phyloP scores from a whole-genome alignment of 2,329 filamentous ascomycete species.

The Clonostachys sp. region DNA sequence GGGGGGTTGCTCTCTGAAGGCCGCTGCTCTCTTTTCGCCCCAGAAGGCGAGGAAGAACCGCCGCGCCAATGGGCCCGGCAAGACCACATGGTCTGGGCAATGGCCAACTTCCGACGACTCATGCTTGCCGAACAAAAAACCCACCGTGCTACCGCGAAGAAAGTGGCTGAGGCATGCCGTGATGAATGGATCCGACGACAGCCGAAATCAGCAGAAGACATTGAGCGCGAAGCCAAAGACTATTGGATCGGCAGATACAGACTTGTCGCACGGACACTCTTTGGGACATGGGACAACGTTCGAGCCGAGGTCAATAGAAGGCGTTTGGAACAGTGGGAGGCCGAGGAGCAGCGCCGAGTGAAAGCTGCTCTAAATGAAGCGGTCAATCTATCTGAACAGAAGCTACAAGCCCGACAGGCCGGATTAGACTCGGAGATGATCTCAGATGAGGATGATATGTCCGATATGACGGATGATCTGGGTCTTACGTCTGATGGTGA shows the following conservation, averaged over 20 bases:
- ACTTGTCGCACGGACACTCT: slow-evolving; percentile 56
- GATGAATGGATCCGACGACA: slow-evolving; percentile 72
- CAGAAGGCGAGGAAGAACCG: slow-evolving; percentile 69
- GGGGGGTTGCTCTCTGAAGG: slow-evolving; percentile 71
- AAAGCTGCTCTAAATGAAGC: slow-evolving; percentile 69
- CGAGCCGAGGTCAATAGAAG: slow-evolving; percentile 55
- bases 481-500: slow-evolving; percentile 26
- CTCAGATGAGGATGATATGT: slow-evolving; percentile 37
- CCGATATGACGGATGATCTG: slow-evolving; percentile 41
- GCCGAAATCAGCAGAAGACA: slow-evolving; percentile 73
- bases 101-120: slow-evolving; percentile 74
- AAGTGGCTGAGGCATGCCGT: slow-evolving; percentile 71
- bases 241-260: slow-evolving; percentile 66
- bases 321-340: slow-evolving; percentile 58
- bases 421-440: slow-evolving; percentile 48
- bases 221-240: slow-evolving; percentile 72
- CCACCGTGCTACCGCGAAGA: slow-evolving; percentile 74
- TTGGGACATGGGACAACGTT: slow-evolving; percentile 61
- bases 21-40: slow-evolving; percentile 67
- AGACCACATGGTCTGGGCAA: slow-evolving; percentile 79
- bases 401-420: slow-evolving; percentile 57
- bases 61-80: slow-evolving; percentile 78
- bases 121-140: slow-evolving; percentile 74
- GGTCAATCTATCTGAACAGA: slow-evolving; percentile 66
- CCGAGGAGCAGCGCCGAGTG: slow-evolving; percentile 57